These are phyloP conservation scores for Zangia roseola DNA, from an alignment of 768 basidiomycete species.

Conservation along the genomic window DNA sequence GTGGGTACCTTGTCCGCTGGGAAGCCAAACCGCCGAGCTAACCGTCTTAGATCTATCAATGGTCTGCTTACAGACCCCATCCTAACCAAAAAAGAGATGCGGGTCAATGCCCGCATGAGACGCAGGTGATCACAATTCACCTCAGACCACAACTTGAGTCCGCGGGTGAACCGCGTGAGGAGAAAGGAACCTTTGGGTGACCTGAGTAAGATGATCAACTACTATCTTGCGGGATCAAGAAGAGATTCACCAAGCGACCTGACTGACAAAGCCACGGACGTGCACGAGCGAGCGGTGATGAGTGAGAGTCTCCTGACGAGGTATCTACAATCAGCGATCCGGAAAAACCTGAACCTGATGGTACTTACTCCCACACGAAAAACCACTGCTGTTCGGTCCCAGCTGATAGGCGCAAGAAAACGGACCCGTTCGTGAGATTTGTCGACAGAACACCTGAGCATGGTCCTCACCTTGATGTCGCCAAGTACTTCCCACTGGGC, in stretches of 20 bases:
- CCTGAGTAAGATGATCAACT: conserved; percentile 25
- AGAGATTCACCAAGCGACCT: conserved; percentile 46
- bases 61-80: conserved; percentile 48
- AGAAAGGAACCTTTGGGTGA: conserved; percentile 46
- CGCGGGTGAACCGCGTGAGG: conserved; percentile 47
- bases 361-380: conserved; percentile 44
- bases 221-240: neutral
- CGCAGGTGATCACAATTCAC: conserved; percentile 19
- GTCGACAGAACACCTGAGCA: neutral
- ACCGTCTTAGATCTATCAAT: conserved; percentile 46
- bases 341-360: neutral
- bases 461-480: conserved; percentile 47
- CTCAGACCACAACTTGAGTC: conserved; percentile 53
- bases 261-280: conserved; percentile 49
- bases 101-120: no score
- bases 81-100: conserved; percentile 25
- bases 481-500: conserved; percentile 51
- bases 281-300: conserved; percentile 48
- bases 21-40: conserved; percentile 50
- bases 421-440: neutral
- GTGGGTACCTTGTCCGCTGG: conserved; percentile 42
- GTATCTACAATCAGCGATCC: neutral
- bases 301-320: conserved; percentile 38
- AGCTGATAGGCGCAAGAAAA: conserved; percentile 27
- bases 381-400: conserved; percentile 49